Percentiles rank a stretch among this genome's conserved stretches.
These are phyloP conservation scores for Avena insularis DNA, from an alignment of 176 grass and related monocot species.

Conservation along the genomic window DNA sequence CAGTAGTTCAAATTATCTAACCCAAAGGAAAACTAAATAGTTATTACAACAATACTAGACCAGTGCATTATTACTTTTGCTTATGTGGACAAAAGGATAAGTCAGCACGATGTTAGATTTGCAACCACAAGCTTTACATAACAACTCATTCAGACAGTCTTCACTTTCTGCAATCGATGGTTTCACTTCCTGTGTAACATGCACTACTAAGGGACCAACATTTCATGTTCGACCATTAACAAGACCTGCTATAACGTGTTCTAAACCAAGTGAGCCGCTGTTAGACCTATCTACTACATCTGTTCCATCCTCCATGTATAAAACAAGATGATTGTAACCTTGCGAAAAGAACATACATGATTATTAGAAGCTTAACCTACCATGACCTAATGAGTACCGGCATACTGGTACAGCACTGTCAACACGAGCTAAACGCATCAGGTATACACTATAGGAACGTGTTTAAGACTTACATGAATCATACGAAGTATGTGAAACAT, in stretches of 20 bases:
- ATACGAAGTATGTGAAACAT: neutral
- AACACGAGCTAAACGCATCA: neutral
- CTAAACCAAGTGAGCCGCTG: neutral
- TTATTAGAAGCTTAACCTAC: too few species aligned
- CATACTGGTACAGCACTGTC: neutral
- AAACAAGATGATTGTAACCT: neutral
- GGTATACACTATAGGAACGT: neutral
- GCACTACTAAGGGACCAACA: neutral
- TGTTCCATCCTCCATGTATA: too few species aligned
- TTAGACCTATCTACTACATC: neutral
- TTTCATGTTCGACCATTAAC: neutral
- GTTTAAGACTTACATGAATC: conserved; percentile 25
- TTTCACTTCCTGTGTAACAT: conserved; percentile 25
- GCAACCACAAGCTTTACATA: conserved; percentile 26
- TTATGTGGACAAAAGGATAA: neutral
- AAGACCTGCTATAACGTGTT: neutral
- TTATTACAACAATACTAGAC: neutral
- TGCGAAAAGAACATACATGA: neutral
- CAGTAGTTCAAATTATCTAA: neutral
- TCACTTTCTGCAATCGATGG: neutral
- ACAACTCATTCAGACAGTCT: neutral
- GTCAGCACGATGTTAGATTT: neutral
- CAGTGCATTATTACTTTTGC: neutral
- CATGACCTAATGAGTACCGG: neutral
- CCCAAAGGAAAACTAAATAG: neutral